Evolutionary conservation across 1,284 basidiomycete species (phyloP).

Genomic region (Moesziomyces parantarcticus): DNA sequence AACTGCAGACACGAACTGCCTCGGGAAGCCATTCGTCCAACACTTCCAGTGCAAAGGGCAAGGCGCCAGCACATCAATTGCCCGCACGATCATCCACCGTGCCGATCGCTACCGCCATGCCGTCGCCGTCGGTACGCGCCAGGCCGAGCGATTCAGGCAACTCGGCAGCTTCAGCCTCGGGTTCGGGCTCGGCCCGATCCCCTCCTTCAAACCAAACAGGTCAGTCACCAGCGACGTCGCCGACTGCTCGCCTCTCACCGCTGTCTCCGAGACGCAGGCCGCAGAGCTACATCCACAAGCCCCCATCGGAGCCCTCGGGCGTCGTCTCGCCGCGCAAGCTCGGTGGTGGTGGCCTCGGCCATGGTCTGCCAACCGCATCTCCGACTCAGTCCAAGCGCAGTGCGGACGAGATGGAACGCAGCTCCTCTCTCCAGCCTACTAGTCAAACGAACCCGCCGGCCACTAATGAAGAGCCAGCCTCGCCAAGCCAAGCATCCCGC

Average conservation of each 20-base stretch:
- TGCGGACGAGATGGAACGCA: slow-evolving; percentile 39
- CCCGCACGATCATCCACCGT: slow-evolving; percentile 14
- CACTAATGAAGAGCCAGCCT: neutral
- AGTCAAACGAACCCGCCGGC: slow-evolving; percentile 9
- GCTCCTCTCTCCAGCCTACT: slow-evolving; percentile 7
- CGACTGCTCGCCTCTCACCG: slow-evolving; percentile 7
- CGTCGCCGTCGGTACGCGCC: neutral
- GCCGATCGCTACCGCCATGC: slow-evolving; percentile 3
- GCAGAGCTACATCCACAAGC: slow-evolving; percentile 33
- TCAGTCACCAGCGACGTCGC: slow-evolving; percentile 1
- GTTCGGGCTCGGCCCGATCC: neutral
- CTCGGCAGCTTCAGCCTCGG: neutral
- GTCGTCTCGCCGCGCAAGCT: slow-evolving; percentile 24
- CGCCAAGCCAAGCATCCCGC: slow-evolving; percentile 11
- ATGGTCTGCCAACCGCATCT: slow-evolving; percentile 17
- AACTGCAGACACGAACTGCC: slow-evolving; percentile 22
- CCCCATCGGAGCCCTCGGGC: slow-evolving; percentile 23
- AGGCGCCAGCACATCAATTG: slow-evolving; percentile 1
- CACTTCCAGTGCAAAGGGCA: slow-evolving; percentile 10
- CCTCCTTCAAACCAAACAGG: neutral
- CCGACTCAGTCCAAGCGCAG: slow-evolving; percentile 25
- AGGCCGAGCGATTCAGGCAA: neutral
- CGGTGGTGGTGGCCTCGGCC: slow-evolving; percentile 15
- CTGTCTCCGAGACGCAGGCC: slow-evolving; percentile 20
- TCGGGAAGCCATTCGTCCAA: slow-evolving; percentile 2